These are phyloP conservation scores for Apostasia shenzhenica DNA, from an alignment of 106 monocot species.

Conservation along the genomic window DNA sequence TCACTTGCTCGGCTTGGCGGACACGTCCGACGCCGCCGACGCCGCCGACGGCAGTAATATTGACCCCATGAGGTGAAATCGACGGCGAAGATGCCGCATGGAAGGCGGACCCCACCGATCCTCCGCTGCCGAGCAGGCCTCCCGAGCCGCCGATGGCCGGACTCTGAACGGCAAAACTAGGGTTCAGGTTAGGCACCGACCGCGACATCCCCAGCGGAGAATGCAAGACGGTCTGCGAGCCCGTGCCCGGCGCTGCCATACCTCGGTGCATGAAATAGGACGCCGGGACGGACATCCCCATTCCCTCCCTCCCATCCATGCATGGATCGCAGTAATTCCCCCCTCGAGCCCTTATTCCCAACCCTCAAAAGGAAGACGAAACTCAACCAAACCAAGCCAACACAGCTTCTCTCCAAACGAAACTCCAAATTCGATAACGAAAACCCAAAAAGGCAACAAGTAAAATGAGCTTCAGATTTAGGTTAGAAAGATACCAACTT, in stretches of 20 bases:
- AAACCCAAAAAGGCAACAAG: no score
- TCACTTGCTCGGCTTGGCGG: conserved; percentile 14
- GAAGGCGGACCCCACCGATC: conserved; percentile 5
- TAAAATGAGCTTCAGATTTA: no score
- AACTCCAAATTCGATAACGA: background rate
- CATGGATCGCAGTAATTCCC: conserved; percentile 1
- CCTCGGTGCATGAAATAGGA: conserved; percentile 10
- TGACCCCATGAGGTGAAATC: conserved; percentile 5
- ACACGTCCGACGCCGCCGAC: background rate
- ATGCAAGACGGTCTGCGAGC: conserved; percentile 1
- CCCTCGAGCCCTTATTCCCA: background rate
- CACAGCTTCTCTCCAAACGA: background rate
- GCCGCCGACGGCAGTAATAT: background rate
- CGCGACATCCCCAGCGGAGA: conserved; percentile 2
- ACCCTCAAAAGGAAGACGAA: background rate
- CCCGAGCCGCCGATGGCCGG: conserved; percentile 1
- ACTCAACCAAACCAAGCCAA: background rate
- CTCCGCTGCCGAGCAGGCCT: background rate
- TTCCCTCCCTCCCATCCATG: conserved; percentile 12
- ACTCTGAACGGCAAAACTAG: conserved; percentile 4
- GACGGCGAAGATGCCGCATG: background rate
- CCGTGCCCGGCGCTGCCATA: conserved; percentile 4
- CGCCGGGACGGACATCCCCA: conserved; percentile 9
- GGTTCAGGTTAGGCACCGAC: conserved; percentile 2
- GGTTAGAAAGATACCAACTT: no score